A percentile compares a stretch with the other conserved stretches of the same genome.
Evolutionary conservation across 73 alveolate species (phyloP).

Genomic region (Tetrahymena borealis): DNA sequence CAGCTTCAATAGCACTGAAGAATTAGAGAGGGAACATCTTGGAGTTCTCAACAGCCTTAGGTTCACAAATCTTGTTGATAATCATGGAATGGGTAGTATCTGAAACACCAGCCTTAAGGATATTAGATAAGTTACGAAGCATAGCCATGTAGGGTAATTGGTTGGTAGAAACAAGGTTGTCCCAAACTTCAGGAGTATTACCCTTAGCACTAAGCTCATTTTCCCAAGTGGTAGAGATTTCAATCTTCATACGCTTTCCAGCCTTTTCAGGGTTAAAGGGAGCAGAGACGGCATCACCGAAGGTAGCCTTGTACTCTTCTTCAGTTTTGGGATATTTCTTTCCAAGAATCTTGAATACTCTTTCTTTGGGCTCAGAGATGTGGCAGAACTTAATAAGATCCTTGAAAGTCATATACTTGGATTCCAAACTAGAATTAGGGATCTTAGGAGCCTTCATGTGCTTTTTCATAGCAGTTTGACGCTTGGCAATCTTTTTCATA

Average conservation of each 20-base stretch:
- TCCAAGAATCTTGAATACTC: constrained; percentile 33
- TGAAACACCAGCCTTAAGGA: constrained; percentile 29
- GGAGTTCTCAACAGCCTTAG: constrained; percentile 11
- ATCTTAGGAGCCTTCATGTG: neutral
- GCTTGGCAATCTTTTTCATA: neutral
- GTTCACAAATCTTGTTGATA: constrained; percentile 6
- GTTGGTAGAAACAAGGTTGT: constrained; percentile 14
- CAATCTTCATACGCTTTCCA: constrained; percentile 46
- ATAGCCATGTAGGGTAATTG: constrained; percentile 41
- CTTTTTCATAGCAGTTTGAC: constrained; percentile 2
- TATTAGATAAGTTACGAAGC: constrained; percentile 38
- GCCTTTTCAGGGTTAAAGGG: constrained; percentile 32
- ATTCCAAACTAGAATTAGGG: neutral
- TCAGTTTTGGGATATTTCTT: constrained; percentile 41
- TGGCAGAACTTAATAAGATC: constrained; percentile 45
- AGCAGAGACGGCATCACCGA: neutral
- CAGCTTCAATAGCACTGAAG: constrained; percentile 12
- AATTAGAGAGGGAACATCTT: constrained; percentile 36
- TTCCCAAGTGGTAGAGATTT: constrained; percentile 44
- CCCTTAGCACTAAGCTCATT: constrained; percentile 32
- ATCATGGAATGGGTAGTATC: constrained; percentile 21
- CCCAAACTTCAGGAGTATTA: constrained; percentile 43
- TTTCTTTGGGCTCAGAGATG: constrained; percentile 20
- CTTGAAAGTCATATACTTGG: constrained; percentile 34
- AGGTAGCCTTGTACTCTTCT: constrained; percentile 29